A percentile compares a stretch with the other conserved stretches of the same genome.
These are phyloP conservation scores for Kandelia obovata DNA, from an alignment of 345 rosid genomes.

Conservation along the genomic window DNA sequence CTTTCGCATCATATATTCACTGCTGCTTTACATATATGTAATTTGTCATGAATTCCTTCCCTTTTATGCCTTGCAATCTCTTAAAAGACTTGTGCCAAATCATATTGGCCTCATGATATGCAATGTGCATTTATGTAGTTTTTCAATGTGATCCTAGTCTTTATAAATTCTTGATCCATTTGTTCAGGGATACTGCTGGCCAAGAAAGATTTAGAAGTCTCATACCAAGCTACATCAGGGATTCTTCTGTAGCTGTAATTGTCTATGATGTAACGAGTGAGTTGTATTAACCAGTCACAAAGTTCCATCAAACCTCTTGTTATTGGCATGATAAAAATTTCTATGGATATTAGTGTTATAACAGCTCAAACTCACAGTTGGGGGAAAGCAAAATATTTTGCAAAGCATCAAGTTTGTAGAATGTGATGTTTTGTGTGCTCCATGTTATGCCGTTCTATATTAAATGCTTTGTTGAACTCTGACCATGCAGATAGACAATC, in stretches of 20 bases:
- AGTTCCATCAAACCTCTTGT: too few species aligned
- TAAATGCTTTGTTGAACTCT: slow-evolving; percentile 7
- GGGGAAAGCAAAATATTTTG: too few species aligned
- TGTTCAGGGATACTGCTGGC: slow-evolving; percentile 89
- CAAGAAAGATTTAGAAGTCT: slow-evolving; percentile 96
- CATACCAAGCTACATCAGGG: slow-evolving; percentile 92
- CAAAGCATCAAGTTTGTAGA: not conserved
- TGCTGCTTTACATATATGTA: too few species aligned
- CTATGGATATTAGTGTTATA: too few species aligned
- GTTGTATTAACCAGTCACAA: slow-evolving; percentile 10
- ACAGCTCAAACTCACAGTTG: too few species aligned
- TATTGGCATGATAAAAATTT: too few species aligned
- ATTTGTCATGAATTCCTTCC: too few species aligned
- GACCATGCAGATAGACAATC: slow-evolving; percentile 69
- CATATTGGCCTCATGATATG: not conserved
- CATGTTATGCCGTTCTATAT: not conserved
- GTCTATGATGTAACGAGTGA: slow-evolving; percentile 92
- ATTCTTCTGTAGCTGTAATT: slow-evolving; percentile 92
- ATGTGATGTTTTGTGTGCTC: not conserved
- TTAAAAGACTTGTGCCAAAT: not conserved
- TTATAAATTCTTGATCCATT: slow-evolving; percentile 9
- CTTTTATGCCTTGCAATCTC: not conserved
- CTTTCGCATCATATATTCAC: too few species aligned
- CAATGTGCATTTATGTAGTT: not conserved
- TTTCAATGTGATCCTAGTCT: slow-evolving; percentile 2